Evolutionary conservation across 1,284 basidiomycete species (phyloP), one percentile per base, ranked within the genome.

Genomic region (Boletus sp.): DNA sequence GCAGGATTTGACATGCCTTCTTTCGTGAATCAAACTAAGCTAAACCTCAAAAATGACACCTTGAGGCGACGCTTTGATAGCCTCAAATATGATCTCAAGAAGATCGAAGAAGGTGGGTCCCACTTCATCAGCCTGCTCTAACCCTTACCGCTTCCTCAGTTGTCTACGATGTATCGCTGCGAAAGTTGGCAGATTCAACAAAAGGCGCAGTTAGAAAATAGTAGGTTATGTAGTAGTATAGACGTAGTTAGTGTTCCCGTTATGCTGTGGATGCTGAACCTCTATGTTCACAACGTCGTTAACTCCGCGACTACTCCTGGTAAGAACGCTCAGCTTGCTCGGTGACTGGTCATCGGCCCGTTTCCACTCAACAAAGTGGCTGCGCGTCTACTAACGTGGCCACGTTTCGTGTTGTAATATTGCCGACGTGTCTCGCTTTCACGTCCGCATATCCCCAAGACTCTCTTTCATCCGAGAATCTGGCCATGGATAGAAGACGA

Each of bases 1-100:
- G n/a, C n/a, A n/a, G n/a, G 46, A 46, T 50, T 40, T 58, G 42
- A 57, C 57, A 44, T 38, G 34, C 20, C n/a, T 29, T 37, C 16
- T 38, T 25, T 26, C 8, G n/a, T n/a, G n/a, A n/a, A n/a, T n/a
- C n/a, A 17, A 50, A 44, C 16, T 6, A 58, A 91, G 84, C 73
- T 93, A n/a, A 93, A 92, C 61, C 72, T 93, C n/a, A 93, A 91
- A 61, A 93, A 93, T 54, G 90, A 92, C 60, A 66, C 72, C 0
- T 71, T 93, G 5, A 81, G 90, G 9, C 78, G 88, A 51, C 71
- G 89, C 44, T 93, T 89, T 59, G 90, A 90, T 59, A 81, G 84
- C 55, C 69, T 91, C 20, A 91, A 91, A 62, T 93, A 92, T 57
- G 90, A 92, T 61, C 79, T 93, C 56, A 92, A 92, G 69, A 90